A percentile compares a stretch with the other conserved stretches of the same genome.
phyloP scores from a whole-genome alignment of 106 monocot species.

The Hemerocallis citrina region DNA sequence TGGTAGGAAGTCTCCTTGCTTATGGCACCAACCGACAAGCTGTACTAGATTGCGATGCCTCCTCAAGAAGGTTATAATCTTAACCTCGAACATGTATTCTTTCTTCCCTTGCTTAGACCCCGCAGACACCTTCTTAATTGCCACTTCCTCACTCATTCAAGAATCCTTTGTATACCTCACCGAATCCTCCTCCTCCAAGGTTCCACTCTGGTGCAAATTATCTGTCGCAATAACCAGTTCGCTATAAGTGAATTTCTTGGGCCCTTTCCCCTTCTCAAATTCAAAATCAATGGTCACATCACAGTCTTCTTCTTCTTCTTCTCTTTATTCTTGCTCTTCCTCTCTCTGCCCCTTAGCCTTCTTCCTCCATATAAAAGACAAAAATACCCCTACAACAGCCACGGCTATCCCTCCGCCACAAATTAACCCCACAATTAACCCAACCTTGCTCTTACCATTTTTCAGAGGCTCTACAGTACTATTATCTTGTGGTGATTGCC shows the following conservation, averaged over 20 bases:
- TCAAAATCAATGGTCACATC: slow-evolving; percentile 16
- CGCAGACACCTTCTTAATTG: slow-evolving; percentile 42
- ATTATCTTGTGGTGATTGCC: too few relatives aligned
- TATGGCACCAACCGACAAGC: slow-evolving; percentile 58
- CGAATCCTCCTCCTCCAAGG: slow-evolving; percentile 62
- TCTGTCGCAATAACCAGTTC: slow-evolving; percentile 37
- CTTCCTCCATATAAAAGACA: not conserved
- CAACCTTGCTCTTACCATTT: not conserved
- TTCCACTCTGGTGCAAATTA: slow-evolving; percentile 42
- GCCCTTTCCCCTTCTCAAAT: slow-evolving; percentile 35
- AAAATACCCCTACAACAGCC: not conserved
- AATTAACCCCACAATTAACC: not conserved
- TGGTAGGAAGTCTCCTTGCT: slow-evolving; percentile 32
- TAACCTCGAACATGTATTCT: slow-evolving; percentile 51
- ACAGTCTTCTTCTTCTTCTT: not conserved
- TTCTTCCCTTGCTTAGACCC: slow-evolving; percentile 55
- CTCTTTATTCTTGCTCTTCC: too few relatives aligned
- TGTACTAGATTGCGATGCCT: slow-evolving; percentile 50
- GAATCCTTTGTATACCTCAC: slow-evolving; percentile 39
- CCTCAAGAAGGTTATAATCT: slow-evolving; percentile 48
- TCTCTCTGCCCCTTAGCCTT: not conserved
- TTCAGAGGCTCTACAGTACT: too few relatives aligned
- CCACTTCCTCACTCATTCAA: slow-evolving; percentile 32
- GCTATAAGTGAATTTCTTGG: slow-evolving; percentile 25
- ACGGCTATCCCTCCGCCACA: not conserved